A percentile compares a stretch with the other conserved stretches of the same genome.
Conservation (phyloP, 805 yeast genomes). For the Osmozyma mogii region DNA sequence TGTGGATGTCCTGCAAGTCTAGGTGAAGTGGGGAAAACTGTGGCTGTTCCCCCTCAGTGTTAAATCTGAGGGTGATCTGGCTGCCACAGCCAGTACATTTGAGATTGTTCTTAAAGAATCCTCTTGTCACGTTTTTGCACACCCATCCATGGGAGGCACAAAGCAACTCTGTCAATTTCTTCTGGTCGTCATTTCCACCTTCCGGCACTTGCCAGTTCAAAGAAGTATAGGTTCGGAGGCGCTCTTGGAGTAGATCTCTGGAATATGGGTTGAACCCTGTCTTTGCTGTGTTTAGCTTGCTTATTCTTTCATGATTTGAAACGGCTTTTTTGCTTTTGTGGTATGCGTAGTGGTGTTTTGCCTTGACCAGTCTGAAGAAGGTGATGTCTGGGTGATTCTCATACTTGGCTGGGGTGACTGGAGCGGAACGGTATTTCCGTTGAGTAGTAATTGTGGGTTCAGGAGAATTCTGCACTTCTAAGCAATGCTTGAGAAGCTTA, state of each 20-base stretch:
- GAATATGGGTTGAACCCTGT: constrained; percentile 32
- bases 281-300: background rate
- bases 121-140: constrained; percentile 23
- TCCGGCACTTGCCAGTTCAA: constrained; percentile 40
- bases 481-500: constrained; percentile 18
- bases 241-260: constrained; percentile 22
- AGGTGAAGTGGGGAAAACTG: constrained; percentile 7
- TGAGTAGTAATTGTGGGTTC: constrained; percentile 11
- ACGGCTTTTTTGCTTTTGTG: constrained; percentile 20
- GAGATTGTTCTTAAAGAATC: constrained; percentile 24
- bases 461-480: constrained; percentile 13
- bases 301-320: background rate
- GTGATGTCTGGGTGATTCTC: constrained; percentile 29
- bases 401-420: background rate
- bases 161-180: constrained; percentile 34
- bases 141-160: constrained; percentile 50
- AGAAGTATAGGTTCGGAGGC: constrained; percentile 38
- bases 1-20: constrained; percentile 16
- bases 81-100: constrained; percentile 26
- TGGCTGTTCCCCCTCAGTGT: constrained; percentile 10
- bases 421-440: constrained; percentile 6
- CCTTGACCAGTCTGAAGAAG: constrained; percentile 28
- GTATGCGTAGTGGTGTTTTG: constrained; percentile 29
- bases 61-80: constrained; percentile 23
- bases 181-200: constrained; percentile 4